phyloP scores from a whole-genome alignment of 2,329 filamentous ascomycete genomes.

The Lecanosticta acicola region DNA sequence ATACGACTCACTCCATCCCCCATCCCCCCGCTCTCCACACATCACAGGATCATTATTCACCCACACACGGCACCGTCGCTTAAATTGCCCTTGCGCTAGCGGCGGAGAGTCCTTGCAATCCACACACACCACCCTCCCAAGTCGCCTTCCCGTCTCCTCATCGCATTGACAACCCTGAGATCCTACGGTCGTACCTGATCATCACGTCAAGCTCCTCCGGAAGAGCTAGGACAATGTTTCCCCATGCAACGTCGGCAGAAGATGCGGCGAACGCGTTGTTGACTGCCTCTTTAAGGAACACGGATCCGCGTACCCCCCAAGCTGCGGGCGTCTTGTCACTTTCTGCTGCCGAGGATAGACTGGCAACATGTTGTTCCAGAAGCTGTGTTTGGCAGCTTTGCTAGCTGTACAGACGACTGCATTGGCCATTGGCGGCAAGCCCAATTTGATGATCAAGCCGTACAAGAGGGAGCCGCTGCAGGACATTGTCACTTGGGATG shows the following conservation, averaged over 20 bases:
- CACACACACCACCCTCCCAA: neutral
- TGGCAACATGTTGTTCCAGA: conserved; percentile 23
- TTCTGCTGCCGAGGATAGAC: too few relatives aligned
- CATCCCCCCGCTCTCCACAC: too few relatives aligned
- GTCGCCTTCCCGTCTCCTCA: neutral
- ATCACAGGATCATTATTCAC: neutral
- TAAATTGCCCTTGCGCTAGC: neutral
- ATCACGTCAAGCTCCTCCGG: neutral
- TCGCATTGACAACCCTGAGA: neutral
- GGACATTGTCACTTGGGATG: conserved; percentile 64
- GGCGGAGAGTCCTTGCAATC: neutral
- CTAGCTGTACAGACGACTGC: conserved; percentile 31
- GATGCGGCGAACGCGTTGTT: neutral
- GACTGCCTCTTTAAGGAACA: too few relatives aligned
- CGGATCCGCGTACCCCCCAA: too few relatives aligned
- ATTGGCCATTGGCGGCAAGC: conserved; percentile 46
- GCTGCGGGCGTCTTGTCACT: too few relatives aligned
- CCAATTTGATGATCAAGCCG: conserved; percentile 45
- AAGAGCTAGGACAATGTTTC: neutral
- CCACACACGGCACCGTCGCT: neutral
- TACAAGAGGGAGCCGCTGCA: conserved; percentile 50
- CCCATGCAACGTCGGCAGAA: neutral
- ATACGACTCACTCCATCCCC: too few relatives aligned
- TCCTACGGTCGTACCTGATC: neutral
- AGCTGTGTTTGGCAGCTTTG: conserved; percentile 22